Base-by-base conservation (phyloP, 192 early-diverging fungal genomes). In the Linnemannia zychae region DNA sequence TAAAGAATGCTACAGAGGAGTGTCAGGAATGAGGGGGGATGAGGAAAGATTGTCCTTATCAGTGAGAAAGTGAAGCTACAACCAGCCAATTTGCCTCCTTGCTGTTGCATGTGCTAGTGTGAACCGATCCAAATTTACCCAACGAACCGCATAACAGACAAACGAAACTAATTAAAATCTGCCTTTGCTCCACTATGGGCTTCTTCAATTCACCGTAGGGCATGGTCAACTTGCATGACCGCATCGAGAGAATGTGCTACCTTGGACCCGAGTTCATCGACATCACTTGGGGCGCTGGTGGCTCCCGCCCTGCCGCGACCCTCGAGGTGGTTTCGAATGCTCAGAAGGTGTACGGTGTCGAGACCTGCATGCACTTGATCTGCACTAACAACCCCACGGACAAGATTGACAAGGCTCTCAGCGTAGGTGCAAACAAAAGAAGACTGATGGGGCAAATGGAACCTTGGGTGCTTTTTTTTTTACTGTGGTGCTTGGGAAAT, bases 301-400 rank as follows among this genome's bases (percentile, higher is more conserved):
- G 98, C 46, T 93, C 92, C 75, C 93, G 93, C 65, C 95, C 97
- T 38, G 96, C 97, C 53, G 89, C 96, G 48, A 98, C 97, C 28
- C 89, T 95, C 49, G 96, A 99, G 88, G 95, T 99, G 66, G 94
- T 94, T 74, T 88, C 94, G 50, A 98, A 94, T 71, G 95, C 98
- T 28, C 97, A 98, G 89, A 91, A 93, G 71, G 96, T 97, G 7
- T 97, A 97, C 87, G 98, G 98, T 67, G 91, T 98, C 68, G 98
- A 99, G 88, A 96, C 97, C 44, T 95, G 92, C 90, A 98, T 99
- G 98, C 98, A 99, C 86, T 92, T 99, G 90, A 99, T 97, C 24
- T 99, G 98, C 89, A 99, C 98, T 69, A 99, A 98, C 90, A 99
- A 97, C 94, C 96, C 96, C 71, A 91, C 93, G 15, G 93, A 94